Base-by-base conservation (phyloP, 352 stramenopile genomes). In the Phytophthora pini region DNA sequence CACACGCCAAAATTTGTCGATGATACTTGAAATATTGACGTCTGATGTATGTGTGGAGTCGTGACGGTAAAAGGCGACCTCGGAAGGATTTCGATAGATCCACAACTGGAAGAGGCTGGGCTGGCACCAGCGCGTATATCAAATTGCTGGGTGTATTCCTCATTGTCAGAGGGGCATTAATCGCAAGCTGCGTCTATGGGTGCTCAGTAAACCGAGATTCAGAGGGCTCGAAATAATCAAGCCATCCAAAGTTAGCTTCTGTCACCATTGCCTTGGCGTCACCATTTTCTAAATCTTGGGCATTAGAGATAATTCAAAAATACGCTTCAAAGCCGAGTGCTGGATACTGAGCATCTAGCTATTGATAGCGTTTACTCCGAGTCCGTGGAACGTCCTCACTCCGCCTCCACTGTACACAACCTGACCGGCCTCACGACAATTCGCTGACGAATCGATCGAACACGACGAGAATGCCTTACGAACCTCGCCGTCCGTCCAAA, bases 51-150 rank as follows among this genome's bases (percentile, higher is more conserved):
- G 51, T 50, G 24, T 72, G 53, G n/a, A 73, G 1, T 11, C 24
- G 52, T 10, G 17, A 10, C 1, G 64, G 56, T 7, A 80, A 39
- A 48, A 80, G 27, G 41, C 63, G 46, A 31, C 65, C 56, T 65
- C 68, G 38, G 27, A 77, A 61, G 15, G 72, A 77, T 34, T 68
- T 71, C 26, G 72, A 80, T 12, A 77, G 51, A 34, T 80, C 65
- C 24, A 76, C 39, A 5, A 41, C 29, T 20, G 72, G 72, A 26
- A 80, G 64, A 9, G 56, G n/a, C 5, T 44, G 27, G 4, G 68
- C 61, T 11, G 64, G 65, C 32, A 77, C 61, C 15, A 77, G 43
- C 3, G 68, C 41, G 45, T 76, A 77, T 8, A 58, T 61, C 27
- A 53, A 12, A 5, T 26, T 44, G 27, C 20, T 5, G 17, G 29